Evolutionary conservation across 495 filamentous ascomycete genomes (phyloP).

Genomic region (Physcia stellaris): DNA sequence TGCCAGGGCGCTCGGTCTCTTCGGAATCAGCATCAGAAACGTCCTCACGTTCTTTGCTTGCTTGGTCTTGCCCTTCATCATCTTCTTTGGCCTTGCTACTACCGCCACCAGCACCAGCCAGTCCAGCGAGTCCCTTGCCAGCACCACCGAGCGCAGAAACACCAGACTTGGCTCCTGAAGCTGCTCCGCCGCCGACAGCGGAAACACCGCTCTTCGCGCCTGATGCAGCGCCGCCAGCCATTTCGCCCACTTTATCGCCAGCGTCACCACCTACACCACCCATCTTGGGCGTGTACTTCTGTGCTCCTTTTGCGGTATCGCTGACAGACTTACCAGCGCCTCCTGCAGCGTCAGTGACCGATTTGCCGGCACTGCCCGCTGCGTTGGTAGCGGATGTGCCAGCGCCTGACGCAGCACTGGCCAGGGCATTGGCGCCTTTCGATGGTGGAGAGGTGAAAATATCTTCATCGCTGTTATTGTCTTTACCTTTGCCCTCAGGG

Average conservation of each 20-base stretch:
- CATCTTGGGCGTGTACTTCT: conserved; percentile 1
- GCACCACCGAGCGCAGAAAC: too few relatives aligned
- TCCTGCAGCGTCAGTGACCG: not conserved
- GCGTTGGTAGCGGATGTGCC: not conserved
- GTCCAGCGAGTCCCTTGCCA: too few relatives aligned
- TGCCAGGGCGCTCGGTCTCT: too few relatives aligned
- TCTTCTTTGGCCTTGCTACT: too few relatives aligned
- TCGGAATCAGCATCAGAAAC: too few relatives aligned
- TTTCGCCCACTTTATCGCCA: not conserved
- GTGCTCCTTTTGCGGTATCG: not conserved
- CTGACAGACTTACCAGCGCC: not conserved
- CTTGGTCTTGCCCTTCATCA: too few relatives aligned
- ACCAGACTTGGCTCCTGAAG: too few relatives aligned
- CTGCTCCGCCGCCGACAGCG: not conserved
- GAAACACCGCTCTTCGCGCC: conserved; percentile 1
- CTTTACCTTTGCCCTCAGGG: not conserved
- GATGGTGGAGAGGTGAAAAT: too few relatives aligned
- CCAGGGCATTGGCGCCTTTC: not conserved
- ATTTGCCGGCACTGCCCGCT: not conserved
- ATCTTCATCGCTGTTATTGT: not conserved
- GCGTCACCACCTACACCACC: conserved; percentile 1
- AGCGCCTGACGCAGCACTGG: not conserved
- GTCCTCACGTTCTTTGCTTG: too few relatives aligned
- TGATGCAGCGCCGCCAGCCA: conserved; percentile 1
- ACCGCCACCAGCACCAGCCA: too few relatives aligned